Conservation (phyloP, 2,329 filamentous ascomycete species). For the Aspergillus ochraceoroseus region DNA sequence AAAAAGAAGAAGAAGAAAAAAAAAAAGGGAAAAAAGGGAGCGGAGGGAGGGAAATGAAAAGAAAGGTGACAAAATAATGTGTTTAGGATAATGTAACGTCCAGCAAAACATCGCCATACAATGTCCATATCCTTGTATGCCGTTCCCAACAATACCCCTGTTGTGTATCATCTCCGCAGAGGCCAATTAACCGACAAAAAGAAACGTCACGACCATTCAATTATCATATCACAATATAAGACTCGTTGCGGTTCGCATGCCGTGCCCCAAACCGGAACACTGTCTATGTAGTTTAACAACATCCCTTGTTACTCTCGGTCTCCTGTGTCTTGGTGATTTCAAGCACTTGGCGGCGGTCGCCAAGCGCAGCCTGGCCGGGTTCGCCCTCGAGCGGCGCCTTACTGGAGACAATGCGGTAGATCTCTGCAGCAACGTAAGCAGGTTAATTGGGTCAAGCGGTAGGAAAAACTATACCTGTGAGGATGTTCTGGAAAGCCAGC, state of each 20-base stretch:
- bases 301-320: slow-evolving; percentile 62
- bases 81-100: slow-evolving; percentile 19
- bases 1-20: slow-evolving; percentile 22
- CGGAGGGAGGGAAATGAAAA: slow-evolving; percentile 13
- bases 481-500: slow-evolving; percentile 97
- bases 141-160: slow-evolving; percentile 30
- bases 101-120: slow-evolving; percentile 25
- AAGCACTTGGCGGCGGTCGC: slow-evolving; percentile 71
- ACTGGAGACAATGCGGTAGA: slow-evolving; percentile 98
- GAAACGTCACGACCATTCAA: slow-evolving; percentile 37
- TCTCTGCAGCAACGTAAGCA: slow-evolving; percentile 58
- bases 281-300: slow-evolving; percentile 33
- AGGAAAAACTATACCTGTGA: slow-evolving; percentile 67
- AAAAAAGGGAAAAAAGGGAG: too few species aligned
- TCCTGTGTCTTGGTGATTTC: slow-evolving; percentile 82
- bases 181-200: slow-evolving; percentile 36
- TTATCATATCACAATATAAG: slow-evolving; percentile 39
- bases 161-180: slow-evolving; percentile 34
- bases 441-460: neutral
- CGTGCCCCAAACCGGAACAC: slow-evolving; percentile 20
- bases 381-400: slow-evolving; percentile 95
- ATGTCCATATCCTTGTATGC: slow-evolving; percentile 25
- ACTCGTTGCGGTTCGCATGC: slow-evolving; percentile 33
- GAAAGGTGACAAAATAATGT: slow-evolving; percentile 18
- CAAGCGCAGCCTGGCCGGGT: slow-evolving; percentile 70